Percentiles rank a stretch among this genome's conserved stretches.
Evolutionary conservation across 257 asterid species (phyloP).

Genomic region (Salvia splendens): DNA sequence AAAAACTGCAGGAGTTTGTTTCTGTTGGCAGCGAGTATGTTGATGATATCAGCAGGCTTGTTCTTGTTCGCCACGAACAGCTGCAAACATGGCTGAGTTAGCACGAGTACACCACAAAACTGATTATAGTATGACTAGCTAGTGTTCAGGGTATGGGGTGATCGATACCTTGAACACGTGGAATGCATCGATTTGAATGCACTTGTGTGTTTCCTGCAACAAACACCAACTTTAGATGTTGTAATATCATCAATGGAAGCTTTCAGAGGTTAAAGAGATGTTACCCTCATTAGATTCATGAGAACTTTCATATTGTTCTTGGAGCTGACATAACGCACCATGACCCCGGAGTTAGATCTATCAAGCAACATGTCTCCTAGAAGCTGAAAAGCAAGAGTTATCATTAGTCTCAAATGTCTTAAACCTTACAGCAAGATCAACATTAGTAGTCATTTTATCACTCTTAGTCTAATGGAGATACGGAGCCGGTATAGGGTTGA

Average conservation of each 20-base stretch:
- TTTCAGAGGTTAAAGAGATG: background rate
- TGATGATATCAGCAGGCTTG: conserved; percentile 67
- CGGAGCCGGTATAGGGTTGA: conserved; percentile 2
- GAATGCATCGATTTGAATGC: conserved; percentile 81
- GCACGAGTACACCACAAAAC: conserved; percentile 3
- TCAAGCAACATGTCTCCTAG: conserved; percentile 91
- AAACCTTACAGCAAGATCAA: background rate
- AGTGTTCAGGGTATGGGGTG: conserved; percentile 10
- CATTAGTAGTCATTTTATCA: background rate
- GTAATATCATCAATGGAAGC: too few species aligned
- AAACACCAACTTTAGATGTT: background rate
- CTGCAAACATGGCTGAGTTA: conserved; percentile 38
- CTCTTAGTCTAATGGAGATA: background rate
- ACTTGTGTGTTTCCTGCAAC: conserved; percentile 82
- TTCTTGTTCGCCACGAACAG: conserved; percentile 90
- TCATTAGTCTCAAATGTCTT: conserved; percentile 12
- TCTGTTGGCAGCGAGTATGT: conserved; percentile 70
- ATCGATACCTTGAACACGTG: conserved; percentile 83
- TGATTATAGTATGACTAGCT: background rate
- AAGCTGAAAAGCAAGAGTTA: conserved; percentile 47
- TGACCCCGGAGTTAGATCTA: conserved; percentile 70
- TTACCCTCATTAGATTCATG: conserved; percentile 94
- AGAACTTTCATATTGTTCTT: conserved; percentile 66
- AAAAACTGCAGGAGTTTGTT: conserved; percentile 73
- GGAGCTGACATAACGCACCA: conserved; percentile 83